These are phyloP conservation scores for Anthracocystis panici-leucophaei DNA, from an alignment of 1,284 basidiomycete genomes.

Conservation along the genomic window DNA sequence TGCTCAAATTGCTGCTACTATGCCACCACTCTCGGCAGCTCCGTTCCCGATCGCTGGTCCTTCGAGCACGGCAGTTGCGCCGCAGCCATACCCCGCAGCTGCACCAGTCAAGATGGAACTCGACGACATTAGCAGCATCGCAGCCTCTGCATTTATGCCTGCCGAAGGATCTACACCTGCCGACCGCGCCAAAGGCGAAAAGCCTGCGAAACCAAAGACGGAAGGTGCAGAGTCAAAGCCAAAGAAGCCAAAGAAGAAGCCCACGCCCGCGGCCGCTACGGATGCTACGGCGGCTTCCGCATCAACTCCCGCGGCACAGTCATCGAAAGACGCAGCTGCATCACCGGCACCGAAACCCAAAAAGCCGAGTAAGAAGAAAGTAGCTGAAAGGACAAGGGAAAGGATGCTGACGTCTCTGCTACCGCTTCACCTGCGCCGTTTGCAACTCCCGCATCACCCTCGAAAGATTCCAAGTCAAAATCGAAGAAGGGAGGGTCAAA, in stretches of 20 bases:
- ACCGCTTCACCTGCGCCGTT: conserved; percentile 42
- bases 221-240: conserved; percentile 36
- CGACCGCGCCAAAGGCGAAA: conserved; percentile 30
- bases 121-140: conserved; percentile 16
- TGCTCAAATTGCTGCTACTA: conserved; percentile 28
- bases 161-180: conserved; percentile 20
- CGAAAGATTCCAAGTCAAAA: conserved; percentile 23
- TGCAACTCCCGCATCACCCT: conserved; percentile 22
- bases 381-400: conserved; percentile 15
- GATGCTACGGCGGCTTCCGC: conserved; percentile 1
- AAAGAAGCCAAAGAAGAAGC: conserved; percentile 45
- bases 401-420: conserved; percentile 11
- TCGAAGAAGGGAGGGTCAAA: conserved; percentile 26
- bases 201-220: conserved; percentile 32
- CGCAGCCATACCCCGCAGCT: conserved; percentile 4
- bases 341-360: conserved; percentile 33
- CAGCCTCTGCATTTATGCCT: conserved; percentile 16
- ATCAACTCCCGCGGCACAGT: conserved; percentile 2
- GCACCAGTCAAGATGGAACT: conserved; percentile 26
- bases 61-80: background rate
- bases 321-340: conserved; percentile 13
- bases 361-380: conserved; percentile 38
- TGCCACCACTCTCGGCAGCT: conserved; percentile 13
- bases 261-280: conserved; percentile 10
- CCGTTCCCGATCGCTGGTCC: conserved; percentile 3